Evolutionary conservation across 345 rosid genomes (phyloP).

Genomic region (Gossypium sturtianum): DNA sequence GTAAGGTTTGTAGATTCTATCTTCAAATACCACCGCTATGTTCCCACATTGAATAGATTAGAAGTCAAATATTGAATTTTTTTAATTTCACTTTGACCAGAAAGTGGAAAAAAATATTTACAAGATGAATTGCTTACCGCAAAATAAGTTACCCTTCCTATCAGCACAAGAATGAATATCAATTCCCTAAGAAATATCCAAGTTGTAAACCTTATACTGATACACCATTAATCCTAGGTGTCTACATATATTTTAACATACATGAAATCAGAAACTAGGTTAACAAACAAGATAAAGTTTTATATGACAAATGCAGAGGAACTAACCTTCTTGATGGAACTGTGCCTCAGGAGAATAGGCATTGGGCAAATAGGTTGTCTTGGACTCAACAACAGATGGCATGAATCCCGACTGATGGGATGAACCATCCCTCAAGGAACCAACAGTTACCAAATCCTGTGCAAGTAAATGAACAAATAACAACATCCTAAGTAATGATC

Average conservation of each 20-base stretch:
- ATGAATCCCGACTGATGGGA: slow-evolving; percentile 12
- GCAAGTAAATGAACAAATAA: slow-evolving; percentile 5
- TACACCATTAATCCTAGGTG: background rate
- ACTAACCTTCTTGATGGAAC: slow-evolving; percentile 36
- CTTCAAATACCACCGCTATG: background rate
- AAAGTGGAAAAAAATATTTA: background rate
- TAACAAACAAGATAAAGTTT: background rate
- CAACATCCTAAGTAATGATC: slow-evolving; percentile 12
- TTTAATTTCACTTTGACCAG: background rate
- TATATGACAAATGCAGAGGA: background rate
- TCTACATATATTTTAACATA: background rate
- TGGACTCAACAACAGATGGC: slow-evolving; percentile 15
- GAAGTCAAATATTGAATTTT: background rate
- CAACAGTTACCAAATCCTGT: slow-evolving; percentile 26
- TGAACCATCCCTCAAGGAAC: slow-evolving; percentile 18
- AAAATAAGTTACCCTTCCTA: background rate
- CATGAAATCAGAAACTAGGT: background rate
- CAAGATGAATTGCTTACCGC: background rate
- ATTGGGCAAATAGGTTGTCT: slow-evolving; percentile 16
- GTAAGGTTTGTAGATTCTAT: background rate
- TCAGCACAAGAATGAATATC: background rate
- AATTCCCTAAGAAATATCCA: background rate
- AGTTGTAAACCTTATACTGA: background rate
- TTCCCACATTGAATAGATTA: background rate
- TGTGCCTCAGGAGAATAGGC: slow-evolving; percentile 25